Base-by-base conservation (phyloP, 345 rosid genomes). In the Kandelia obovata region DNA sequence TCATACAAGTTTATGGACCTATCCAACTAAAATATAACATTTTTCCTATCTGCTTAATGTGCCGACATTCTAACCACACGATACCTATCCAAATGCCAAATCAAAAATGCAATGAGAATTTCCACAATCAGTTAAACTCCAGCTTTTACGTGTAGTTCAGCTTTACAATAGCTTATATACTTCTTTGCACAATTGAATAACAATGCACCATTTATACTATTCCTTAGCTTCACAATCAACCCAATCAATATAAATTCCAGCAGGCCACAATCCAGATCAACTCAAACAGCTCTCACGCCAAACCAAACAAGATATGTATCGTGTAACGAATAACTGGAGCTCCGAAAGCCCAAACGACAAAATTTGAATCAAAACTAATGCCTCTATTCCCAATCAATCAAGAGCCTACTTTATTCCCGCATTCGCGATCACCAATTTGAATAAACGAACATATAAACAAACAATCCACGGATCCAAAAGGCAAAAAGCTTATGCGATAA, bases 251-350 rank as follows among this genome's bases (percentile, higher is more conserved):
- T 43, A 61, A 63, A 56, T 53, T 3, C 19, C 16, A 15, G 64
- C 60, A 71, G 58, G 34, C 66, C 55, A 52, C 25, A 15, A 62
- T 58, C 67, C 64, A 63, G 60, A 60, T 26, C 74, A 77, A 66
- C 57, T 66, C 62, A 56, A 63, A 58, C 47, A 70, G 15, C 53
- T n/a, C 59, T 52, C 53, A 62, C 19, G 69, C 67, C 66, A 15
- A 26, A 31, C 30, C 16, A 39, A 51, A 72, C 31, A 25, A 30
- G 26, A 66, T 59, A 53, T 37, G 30, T 32, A 61, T 25, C 32
- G 13, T 74, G 32, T 20, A 73, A 63, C 26, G 3, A 27, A 57
- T 13, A 57, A 56, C 62, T 16, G 17, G 30, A 53, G 56, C 60
- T 32, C 47, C 20, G 15, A 65, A 21, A 17, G 27, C 39, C 46